Conservation (phyloP, 31 red algal species). For the Endocladia muricata region DNA sequence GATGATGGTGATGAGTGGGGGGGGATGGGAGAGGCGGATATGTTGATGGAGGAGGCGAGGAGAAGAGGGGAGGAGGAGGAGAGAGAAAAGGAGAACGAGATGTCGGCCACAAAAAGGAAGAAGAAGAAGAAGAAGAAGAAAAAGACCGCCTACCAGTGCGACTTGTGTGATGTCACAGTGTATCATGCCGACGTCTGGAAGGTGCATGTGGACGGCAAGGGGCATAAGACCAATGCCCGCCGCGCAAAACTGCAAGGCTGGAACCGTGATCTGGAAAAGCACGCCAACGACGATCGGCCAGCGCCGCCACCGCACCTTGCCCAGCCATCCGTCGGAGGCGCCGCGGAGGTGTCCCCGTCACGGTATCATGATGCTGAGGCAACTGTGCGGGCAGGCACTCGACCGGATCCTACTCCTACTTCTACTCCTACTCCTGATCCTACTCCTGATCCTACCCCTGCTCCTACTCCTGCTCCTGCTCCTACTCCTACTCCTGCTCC, state of each 20-base stretch:
- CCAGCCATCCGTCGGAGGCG: not conserved
- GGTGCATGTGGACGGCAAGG: not conserved
- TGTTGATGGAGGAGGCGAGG: not conserved
- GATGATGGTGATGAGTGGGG: not conserved
- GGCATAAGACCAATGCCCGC: not conserved
- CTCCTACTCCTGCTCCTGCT: no score
- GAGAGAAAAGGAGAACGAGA: not conserved
- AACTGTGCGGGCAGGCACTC: not conserved
- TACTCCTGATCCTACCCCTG: no score
- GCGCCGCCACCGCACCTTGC: not conserved
- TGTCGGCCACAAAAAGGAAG: not conserved
- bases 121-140: constrained; percentile 19
- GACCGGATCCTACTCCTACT: not conserved
- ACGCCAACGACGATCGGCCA: not conserved
- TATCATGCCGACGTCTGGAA: not conserved
- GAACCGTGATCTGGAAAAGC: not conserved
- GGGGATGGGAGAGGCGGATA: not conserved
- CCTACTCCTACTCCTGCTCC: no score
- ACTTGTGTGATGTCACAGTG: not conserved
- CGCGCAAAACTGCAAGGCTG: not conserved
- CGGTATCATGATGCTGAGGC: not conserved
- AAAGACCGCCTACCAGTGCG: not conserved
- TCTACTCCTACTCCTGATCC: no score
- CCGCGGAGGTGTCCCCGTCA: not conserved
- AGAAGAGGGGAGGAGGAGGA: not conserved